Evolutionary conservation across 1,284 basidiomycete species (phyloP).

Genomic region (Leucoagaricus sp.): DNA sequence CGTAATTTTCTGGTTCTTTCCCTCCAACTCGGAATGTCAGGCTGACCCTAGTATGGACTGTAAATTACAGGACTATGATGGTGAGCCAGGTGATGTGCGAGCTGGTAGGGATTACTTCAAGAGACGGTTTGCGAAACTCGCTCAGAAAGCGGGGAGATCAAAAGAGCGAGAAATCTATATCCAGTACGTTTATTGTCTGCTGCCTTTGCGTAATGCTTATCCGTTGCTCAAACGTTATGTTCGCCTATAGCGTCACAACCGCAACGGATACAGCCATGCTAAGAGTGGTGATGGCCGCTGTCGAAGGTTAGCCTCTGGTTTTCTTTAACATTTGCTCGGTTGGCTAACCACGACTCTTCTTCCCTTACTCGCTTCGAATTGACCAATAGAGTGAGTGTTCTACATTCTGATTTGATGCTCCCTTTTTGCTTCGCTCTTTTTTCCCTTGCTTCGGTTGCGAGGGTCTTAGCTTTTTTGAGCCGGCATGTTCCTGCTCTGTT

Average conservation of each 20-base stretch:
- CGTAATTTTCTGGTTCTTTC: slow-evolving; percentile 26
- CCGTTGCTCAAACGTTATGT: background rate
- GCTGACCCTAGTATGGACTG: slow-evolving; percentile 6
- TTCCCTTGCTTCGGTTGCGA: slow-evolving; percentile 28
- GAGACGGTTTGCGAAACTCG: slow-evolving; percentile 79
- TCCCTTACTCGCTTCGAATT: background rate
- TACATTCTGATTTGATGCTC: slow-evolving; percentile 8
- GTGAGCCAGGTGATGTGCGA: slow-evolving; percentile 65
- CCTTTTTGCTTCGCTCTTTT: slow-evolving; percentile 17
- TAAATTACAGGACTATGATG: slow-evolving; percentile 68
- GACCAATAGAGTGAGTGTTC: slow-evolving; percentile 68
- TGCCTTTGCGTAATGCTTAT: background rate
- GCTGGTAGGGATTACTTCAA: slow-evolving; percentile 91
- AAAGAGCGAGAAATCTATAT: slow-evolving; percentile 93
- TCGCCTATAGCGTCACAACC: slow-evolving; percentile 74
- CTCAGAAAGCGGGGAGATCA: slow-evolving; percentile 76
- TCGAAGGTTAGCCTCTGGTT: slow-evolving; percentile 66
- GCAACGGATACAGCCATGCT: slow-evolving; percentile 94
- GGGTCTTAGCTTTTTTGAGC: slow-evolving; percentile 1
- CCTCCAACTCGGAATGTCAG: background rate
- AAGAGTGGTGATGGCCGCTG: slow-evolving; percentile 91
- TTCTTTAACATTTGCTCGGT: background rate
- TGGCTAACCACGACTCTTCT: slow-evolving; percentile 13
- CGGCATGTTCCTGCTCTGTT: background rate
- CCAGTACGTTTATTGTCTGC: slow-evolving; percentile 57